A percentile compares a stretch with the other conserved stretches of the same genome.
phyloP scores from a whole-genome alignment of 129 eudicot species.

The Flaveria trinervia region DNA sequence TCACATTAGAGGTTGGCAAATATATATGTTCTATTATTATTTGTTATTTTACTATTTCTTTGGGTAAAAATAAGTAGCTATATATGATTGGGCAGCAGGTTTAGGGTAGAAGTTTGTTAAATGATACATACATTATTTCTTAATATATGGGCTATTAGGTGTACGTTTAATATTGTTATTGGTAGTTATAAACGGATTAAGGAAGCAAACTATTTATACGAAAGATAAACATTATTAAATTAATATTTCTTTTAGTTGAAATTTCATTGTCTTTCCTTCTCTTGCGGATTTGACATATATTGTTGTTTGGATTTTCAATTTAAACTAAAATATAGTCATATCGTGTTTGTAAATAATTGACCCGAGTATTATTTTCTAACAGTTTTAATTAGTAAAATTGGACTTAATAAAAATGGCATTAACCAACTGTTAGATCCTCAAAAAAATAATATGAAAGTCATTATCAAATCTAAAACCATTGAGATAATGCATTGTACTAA shows the following conservation, averaged over 20 bases:
- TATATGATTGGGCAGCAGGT: conserved; percentile 3
- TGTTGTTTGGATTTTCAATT: background rate
- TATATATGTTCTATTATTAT: no score
- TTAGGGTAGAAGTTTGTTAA: conserved; percentile 10
- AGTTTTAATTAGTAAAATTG: background rate
- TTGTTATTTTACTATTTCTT: no score
- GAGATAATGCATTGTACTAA: background rate
- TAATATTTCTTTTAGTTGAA: background rate
- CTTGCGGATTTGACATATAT: background rate
- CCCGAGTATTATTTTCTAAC: background rate
- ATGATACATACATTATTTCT: background rate
- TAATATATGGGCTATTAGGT: background rate
- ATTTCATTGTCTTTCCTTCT: background rate
- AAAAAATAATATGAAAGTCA: background rate
- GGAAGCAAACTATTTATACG: conserved; percentile 9
- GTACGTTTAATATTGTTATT: background rate
- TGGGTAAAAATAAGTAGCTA: background rate
- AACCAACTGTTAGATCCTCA: background rate
- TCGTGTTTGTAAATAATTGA: background rate
- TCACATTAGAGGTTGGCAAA: no score
- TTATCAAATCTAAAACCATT: background rate
- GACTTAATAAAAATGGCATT: background rate
- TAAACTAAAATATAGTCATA: background rate
- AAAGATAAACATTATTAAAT: background rate
- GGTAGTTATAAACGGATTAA: conserved; percentile 19